Evolutionary conservation across 352 stramenopile species (phyloP).

Genomic region (Pythium insidiosum): DNA sequence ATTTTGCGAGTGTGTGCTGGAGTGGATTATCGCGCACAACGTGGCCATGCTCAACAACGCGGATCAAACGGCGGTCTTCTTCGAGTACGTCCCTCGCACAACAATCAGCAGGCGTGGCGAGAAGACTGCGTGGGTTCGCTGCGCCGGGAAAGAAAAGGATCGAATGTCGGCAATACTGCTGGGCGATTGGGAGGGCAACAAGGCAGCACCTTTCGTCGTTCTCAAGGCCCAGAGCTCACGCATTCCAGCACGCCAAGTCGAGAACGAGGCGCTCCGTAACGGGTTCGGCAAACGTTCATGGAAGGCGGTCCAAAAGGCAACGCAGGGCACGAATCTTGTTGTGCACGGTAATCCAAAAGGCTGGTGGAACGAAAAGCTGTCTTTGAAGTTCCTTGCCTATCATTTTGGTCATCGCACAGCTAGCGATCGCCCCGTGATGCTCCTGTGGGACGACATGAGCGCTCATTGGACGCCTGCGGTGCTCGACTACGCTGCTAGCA

Average conservation of each 20-base stretch:
- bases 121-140: slow-evolving; percentile 15
- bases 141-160: slow-evolving; percentile 10
- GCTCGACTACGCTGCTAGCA: neutral
- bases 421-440: slow-evolving; percentile 1
- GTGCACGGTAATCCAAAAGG: slow-evolving; percentile 7
- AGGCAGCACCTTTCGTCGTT: slow-evolving; percentile 1
- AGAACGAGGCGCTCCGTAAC: slow-evolving; percentile 1
- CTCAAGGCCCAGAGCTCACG: neutral
- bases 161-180: slow-evolving; percentile 17
- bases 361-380: slow-evolving; percentile 11
- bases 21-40: neutral
- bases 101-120: slow-evolving; percentile 7
- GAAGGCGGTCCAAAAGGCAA: neutral
- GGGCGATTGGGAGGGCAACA: slow-evolving; percentile 10
- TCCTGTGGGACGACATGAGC: slow-evolving; percentile 9
- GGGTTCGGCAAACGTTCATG: slow-evolving; percentile 1
- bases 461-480: slow-evolving; percentile 3
- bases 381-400: slow-evolving; percentile 1
- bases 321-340: neutral
- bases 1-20: neutral
- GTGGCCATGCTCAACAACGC: slow-evolving; percentile 13
- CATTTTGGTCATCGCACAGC: slow-evolving; percentile 3
- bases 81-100: slow-evolving; percentile 14
- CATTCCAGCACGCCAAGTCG: neutral
- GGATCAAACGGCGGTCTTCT: no score